These are phyloP conservation scores for Exophiala sp. DNA, from an alignment of 2,329 filamentous ascomycete genomes.

Conservation along the genomic window DNA sequence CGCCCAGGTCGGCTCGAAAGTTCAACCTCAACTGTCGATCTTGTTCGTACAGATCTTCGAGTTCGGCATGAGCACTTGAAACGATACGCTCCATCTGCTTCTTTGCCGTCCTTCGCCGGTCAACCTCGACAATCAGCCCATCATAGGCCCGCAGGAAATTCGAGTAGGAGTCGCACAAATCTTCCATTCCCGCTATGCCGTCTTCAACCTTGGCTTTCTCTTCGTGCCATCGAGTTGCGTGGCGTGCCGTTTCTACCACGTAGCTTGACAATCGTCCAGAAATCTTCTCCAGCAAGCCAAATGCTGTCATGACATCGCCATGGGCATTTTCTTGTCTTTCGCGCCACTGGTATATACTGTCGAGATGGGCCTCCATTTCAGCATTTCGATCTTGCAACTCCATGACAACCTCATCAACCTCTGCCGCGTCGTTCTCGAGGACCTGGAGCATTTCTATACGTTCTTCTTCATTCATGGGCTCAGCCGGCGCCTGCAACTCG, in stretches of 20 bases:
- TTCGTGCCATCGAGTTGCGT: constrained; percentile 62
- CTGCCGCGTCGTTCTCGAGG: constrained; percentile 55
- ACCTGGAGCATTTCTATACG: constrained; percentile 79
- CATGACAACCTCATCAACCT: constrained; percentile 60
- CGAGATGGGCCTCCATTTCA: constrained; percentile 71
- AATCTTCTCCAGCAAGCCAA: constrained; percentile 65
- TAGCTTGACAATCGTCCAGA: constrained; percentile 59
- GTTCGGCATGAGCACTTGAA: constrained; percentile 70
- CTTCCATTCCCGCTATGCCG: constrained; percentile 72
- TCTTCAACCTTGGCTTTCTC: constrained; percentile 67
- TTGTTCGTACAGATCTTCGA: constrained; percentile 69
- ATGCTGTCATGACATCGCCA: constrained; percentile 56
- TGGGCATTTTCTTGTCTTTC: constrained; percentile 56
- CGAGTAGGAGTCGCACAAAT: constrained; percentile 78
- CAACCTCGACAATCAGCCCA: constrained; percentile 77
- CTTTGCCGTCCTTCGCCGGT: constrained; percentile 68
- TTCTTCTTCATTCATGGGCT: constrained; percentile 72
- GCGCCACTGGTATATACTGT: constrained; percentile 61
- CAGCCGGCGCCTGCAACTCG: constrained; percentile 49
- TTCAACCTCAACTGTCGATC: constrained; percentile 71
- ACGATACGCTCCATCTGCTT: constrained; percentile 71
- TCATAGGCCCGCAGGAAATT: constrained; percentile 83
- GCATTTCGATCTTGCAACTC: constrained; percentile 71
- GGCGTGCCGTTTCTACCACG: constrained; percentile 46
- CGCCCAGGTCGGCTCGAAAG: constrained; percentile 78